Base-by-base conservation (phyloP, 192 early-diverging fungal genomes). In the Coemansia asiatica region DNA sequence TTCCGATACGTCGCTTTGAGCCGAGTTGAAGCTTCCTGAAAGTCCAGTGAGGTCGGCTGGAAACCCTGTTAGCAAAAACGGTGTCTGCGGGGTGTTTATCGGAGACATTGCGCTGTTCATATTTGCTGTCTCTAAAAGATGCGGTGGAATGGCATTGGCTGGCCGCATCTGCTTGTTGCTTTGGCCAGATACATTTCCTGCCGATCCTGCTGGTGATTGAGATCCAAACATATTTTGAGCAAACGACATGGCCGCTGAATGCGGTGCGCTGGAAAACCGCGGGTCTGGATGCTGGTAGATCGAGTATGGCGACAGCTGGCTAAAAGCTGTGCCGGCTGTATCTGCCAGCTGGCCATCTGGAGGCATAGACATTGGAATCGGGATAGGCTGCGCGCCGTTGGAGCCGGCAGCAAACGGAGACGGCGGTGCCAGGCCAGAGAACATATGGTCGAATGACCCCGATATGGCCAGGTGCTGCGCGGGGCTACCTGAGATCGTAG, bases 91-190 rank as follows among this genome's bases (percentile, higher is more conserved):
- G 1, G 21, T 26, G 35, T 19, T 22, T 15, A 60, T 22, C n/a
- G 58, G 58, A 10, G 58, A 60, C 55, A 56, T 56, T n/a, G 55
- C 55, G 29, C 55, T 56, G 55, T 1, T 25, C 55, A 56, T 56
- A n/a, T 56, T 56, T 25, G 26, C 50, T 3, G 28, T 22, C 29
- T 28, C 56, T 12, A 58, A 33, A 49, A 79, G 31, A 29, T 74
- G 68, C 2, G 71, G 64, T n/a, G 76, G 76, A 35, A 79, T 66
- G 6, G 76, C 76, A 7, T 72, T 69, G 0, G 68, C 61, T 28
- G 71, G 65, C 4, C 47, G 26, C n/a, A 48, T 21, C 4, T 62
- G 59, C 46, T 38, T 51, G 9, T 48, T 51, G 9, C 33, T 19
- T 22, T 60, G 18, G 47, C 55, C 40, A 28, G 44, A 40, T 8